These are phyloP conservation scores for Puccinia brachypodii DNA, from an alignment of 1,284 basidiomycete species.

Conservation along the genomic window DNA sequence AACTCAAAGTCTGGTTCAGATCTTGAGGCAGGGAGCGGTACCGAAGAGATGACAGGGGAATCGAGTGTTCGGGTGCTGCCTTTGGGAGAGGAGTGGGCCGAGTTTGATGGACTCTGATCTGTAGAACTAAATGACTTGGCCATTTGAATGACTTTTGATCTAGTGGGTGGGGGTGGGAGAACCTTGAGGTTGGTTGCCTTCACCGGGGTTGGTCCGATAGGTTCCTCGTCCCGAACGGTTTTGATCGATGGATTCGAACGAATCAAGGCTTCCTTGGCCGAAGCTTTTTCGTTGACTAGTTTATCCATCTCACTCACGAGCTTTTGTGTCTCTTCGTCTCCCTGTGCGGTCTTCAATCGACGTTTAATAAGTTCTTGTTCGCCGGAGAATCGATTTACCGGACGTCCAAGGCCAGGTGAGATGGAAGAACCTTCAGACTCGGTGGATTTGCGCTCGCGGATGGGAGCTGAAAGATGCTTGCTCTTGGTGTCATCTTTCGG, in stretches of 20 bases:
- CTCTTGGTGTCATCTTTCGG: neutral
- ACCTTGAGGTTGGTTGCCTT: constrained; percentile 14
- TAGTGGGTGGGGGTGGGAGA: constrained; percentile 31
- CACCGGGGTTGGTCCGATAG: neutral
- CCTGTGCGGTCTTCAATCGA: constrained; percentile 15
- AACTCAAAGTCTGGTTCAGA: neutral
- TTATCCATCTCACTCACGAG: constrained; percentile 27
- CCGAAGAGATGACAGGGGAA: neutral
- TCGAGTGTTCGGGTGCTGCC: neutral
- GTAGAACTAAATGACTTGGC: constrained; percentile 29
- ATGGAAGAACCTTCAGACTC: neutral
- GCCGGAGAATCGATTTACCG: constrained; percentile 39
- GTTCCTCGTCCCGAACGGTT: neutral
- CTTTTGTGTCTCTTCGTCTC: constrained; percentile 33
- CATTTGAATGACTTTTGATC: constrained; percentile 46
- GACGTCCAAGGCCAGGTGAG: constrained; percentile 17
- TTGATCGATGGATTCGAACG: constrained; percentile 20
- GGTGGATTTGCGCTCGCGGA: neutral
- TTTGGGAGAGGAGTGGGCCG: neutral
- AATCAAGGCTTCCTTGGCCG: constrained; percentile 20
- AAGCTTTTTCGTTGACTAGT: constrained; percentile 35
- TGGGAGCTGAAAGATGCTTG: neutral
- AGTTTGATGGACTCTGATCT: constrained; percentile 8
- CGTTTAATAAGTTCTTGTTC: constrained; percentile 31
- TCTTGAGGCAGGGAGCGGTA: neutral